Evolutionary conservation across 1,284 basidiomycete genomes (phyloP).

Genomic region (Ceratorhiza oryzae-sativae): DNA sequence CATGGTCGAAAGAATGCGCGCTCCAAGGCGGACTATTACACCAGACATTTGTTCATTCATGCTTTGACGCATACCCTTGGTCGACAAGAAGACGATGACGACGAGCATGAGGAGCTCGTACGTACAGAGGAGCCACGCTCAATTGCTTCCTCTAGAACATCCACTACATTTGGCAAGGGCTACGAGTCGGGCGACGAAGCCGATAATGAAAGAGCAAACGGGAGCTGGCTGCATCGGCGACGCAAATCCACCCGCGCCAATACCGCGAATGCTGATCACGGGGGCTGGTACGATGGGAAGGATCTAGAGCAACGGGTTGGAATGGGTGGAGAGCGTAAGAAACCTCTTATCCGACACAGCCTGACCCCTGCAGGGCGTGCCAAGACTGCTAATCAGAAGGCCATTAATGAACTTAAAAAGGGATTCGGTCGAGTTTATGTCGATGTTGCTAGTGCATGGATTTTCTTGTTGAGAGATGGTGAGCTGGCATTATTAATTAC

Average conservation of each 20-base stretch:
- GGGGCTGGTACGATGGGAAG: constrained; percentile 12
- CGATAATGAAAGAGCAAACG: not conserved
- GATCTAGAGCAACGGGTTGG: constrained; percentile 24
- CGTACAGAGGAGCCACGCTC: constrained; percentile 20
- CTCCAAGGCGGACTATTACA: constrained; percentile 74
- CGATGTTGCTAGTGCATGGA: constrained; percentile 64
- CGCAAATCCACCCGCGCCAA: not conserved
- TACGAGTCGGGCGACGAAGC: not conserved
- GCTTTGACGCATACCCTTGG: constrained; percentile 65
- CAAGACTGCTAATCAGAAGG: constrained; percentile 47
- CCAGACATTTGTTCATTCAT: constrained; percentile 70
- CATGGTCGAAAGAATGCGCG: constrained; percentile 60
- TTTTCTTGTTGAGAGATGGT: constrained; percentile 71
- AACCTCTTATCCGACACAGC: not conserved
- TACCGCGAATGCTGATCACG: not conserved
- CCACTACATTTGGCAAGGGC: not conserved
- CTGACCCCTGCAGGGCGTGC: constrained; percentile 35
- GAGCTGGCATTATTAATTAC: constrained; percentile 38
- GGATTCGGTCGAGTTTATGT: constrained; percentile 65
- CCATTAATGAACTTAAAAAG: constrained; percentile 62
- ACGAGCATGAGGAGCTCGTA: not conserved
- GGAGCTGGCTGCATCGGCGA: not conserved
- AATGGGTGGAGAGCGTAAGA: not conserved
- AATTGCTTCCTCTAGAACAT: constrained; percentile 2
- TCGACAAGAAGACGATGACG: constrained; percentile 47